Conservation (phyloP, 192 early-diverging fungal genomes). For the Backusella australiensis region DNA sequence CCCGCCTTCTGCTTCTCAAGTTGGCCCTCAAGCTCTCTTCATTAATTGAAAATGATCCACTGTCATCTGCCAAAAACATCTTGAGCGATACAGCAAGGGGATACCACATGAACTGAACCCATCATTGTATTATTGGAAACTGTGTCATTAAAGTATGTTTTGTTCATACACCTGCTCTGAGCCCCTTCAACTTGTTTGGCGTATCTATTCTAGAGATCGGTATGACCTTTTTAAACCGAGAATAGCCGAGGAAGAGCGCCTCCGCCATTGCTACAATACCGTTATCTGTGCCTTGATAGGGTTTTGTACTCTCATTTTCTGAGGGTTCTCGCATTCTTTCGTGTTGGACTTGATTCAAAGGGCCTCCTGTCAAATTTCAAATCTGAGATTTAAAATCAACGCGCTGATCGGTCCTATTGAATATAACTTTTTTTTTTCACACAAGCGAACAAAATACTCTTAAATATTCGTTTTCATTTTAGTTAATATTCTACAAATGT, state of each 20-base stretch:
- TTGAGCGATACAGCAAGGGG: not conserved
- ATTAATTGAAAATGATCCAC: not conserved
- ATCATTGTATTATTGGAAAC: not conserved
- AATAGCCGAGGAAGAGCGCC: not conserved
- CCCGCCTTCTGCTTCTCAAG: too few species aligned
- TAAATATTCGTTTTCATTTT: not conserved
- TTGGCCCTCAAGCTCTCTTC: not conserved
- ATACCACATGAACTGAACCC: not conserved
- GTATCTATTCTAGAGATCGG: not conserved
- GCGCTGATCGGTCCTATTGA: not conserved
- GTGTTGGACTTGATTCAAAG: not conserved
- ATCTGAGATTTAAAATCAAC: not conserved
- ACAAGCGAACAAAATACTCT: not conserved
- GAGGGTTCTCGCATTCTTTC: too few species aligned
- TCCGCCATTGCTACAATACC: not conserved
- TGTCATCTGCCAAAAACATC: not conserved
- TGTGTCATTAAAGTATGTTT: too few species aligned
- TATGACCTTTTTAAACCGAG: not conserved
- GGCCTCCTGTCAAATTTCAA: not conserved
- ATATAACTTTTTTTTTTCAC: not conserved
- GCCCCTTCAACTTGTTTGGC: not conserved
- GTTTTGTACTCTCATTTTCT: not conserved
- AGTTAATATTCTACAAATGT: not conserved
- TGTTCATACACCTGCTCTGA: too few species aligned
- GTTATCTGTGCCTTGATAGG: too few species aligned